phyloP scores from a whole-genome alignment of 2,329 filamentous ascomycete species.

The Sclerotinia trifoliorum region DNA sequence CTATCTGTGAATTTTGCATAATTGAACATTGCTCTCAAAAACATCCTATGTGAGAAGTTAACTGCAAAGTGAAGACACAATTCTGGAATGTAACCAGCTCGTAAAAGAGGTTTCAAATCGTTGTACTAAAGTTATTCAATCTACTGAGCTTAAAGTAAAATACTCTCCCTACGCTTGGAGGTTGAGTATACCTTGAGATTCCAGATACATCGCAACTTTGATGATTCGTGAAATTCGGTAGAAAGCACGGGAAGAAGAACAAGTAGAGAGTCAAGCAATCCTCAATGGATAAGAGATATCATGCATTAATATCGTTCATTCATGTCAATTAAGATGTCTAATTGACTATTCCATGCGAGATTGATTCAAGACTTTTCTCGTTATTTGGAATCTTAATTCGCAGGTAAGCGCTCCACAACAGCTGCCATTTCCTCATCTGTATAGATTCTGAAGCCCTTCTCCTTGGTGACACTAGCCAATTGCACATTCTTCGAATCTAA shows the following conservation, averaged over 20 bases:
- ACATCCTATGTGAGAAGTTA: not conserved
- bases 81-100: not conserved
- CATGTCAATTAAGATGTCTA: constrained; percentile 18
- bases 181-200: not conserved
- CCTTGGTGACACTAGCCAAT: constrained; percentile 94
- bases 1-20: not conserved
- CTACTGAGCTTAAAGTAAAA: not conserved
- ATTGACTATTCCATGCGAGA: constrained; percentile 19
- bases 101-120: not conserved
- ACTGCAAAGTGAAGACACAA: not conserved
- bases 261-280: not conserved
- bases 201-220: not conserved
- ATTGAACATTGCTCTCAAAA: no score
- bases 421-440: constrained; percentile 94
- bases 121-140: not conserved
- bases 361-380: constrained; percentile 18
- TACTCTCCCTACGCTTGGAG: not conserved
- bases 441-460: constrained; percentile 98
- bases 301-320: constrained; percentile 20
- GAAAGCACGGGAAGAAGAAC: no score
- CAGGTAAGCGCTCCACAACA: constrained; percentile 79
- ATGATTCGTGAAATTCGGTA: not conserved
- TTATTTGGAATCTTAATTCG: constrained; percentile 49
- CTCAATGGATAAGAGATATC: not conserved
- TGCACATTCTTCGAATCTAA: constrained; percentile 98